phyloP scores from a whole-genome alignment of 768 basidiomycete genomes.

The Leccinum rimulosum region DNA sequence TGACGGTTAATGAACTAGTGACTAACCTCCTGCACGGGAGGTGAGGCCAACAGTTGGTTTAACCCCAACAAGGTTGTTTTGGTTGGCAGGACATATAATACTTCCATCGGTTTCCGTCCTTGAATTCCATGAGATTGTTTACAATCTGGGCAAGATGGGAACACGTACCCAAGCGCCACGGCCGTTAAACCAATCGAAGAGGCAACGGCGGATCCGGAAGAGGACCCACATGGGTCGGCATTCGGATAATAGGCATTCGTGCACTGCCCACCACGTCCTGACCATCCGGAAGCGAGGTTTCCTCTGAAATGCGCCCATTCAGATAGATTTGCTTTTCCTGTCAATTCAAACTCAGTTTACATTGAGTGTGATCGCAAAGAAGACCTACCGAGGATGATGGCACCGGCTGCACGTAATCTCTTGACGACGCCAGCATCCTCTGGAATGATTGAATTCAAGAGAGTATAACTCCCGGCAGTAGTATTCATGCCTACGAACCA shows the following conservation, averaged over 20 bases:
- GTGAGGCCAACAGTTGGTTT: slow-evolving; percentile 61
- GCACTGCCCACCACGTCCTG: slow-evolving; percentile 52
- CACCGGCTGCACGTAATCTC: slow-evolving; percentile 32
- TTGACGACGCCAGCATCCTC: slow-evolving; percentile 36
- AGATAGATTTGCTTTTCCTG: slow-evolving; percentile 56
- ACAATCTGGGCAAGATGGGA: background rate
- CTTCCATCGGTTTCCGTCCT: slow-evolving; percentile 53
- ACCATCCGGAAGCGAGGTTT: slow-evolving; percentile 50
- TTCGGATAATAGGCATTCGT: slow-evolving; percentile 50
- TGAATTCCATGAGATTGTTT: background rate
- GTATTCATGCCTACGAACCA: slow-evolving; percentile 38
- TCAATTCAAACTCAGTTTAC: background rate
- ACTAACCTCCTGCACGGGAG: slow-evolving; percentile 54
- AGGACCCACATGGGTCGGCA: slow-evolving; percentile 56
- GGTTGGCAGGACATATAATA: slow-evolving; percentile 49
- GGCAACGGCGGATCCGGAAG: slow-evolving; percentile 56
- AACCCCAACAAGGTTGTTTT: slow-evolving; percentile 57
- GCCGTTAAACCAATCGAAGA: slow-evolving; percentile 51
- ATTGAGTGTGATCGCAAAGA: background rate
- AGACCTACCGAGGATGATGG: slow-evolving; percentile 33
- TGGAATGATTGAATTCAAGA: slow-evolving; percentile 33
- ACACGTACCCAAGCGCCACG: slow-evolving; percentile 38
- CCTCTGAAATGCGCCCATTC: slow-evolving; percentile 53
- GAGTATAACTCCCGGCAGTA: slow-evolving; percentile 38
- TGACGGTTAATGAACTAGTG: background rate